Conservation (phyloP, 768 basidiomycete genomes). For the Trametes cingulata region DNA sequence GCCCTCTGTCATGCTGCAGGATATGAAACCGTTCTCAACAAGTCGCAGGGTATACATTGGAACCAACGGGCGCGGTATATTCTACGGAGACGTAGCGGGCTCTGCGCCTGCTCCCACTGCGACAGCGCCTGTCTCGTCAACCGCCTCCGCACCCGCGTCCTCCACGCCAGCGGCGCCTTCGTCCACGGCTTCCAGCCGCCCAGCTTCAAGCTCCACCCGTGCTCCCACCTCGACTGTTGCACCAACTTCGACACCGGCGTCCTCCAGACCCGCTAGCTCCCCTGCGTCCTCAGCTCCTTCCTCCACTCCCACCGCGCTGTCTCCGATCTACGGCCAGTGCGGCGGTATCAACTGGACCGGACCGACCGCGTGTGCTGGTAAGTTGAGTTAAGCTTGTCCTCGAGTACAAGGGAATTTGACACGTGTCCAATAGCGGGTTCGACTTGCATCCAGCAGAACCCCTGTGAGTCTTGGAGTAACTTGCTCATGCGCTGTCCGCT, state of each 20-base stretch:
- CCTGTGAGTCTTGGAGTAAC: constrained; percentile 36
- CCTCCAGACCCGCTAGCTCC: constrained; percentile 10
- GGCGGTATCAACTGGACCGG: constrained; percentile 48
- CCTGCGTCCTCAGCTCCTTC: constrained; percentile 9
- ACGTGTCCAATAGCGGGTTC: constrained; percentile 17
- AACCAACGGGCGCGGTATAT: constrained; percentile 59
- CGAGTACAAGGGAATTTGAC: neutral
- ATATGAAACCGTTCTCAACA: neutral
- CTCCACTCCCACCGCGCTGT: constrained; percentile 24
- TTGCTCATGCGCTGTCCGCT: neutral
- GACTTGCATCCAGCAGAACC: constrained; percentile 40
- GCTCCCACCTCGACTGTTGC: neutral
- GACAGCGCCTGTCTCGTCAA: constrained; percentile 19
- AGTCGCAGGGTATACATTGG: constrained; percentile 56
- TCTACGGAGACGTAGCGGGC: constrained; percentile 39
- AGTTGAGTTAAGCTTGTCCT: neutral
- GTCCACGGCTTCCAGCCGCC: neutral
- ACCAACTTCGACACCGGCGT: neutral
- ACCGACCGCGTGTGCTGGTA: constrained; percentile 38
- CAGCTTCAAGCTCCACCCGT: constrained; percentile 1
- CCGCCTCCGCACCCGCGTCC: constrained; percentile 28
- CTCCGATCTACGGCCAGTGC: constrained; percentile 43
- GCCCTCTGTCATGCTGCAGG: constrained; percentile 9
- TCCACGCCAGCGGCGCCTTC: constrained; percentile 28
- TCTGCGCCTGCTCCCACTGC: constrained; percentile 25